These are phyloP conservation scores for Cercospora sp. DNA, from an alignment of 2,329 filamentous ascomycete genomes.

Conservation along the genomic window DNA sequence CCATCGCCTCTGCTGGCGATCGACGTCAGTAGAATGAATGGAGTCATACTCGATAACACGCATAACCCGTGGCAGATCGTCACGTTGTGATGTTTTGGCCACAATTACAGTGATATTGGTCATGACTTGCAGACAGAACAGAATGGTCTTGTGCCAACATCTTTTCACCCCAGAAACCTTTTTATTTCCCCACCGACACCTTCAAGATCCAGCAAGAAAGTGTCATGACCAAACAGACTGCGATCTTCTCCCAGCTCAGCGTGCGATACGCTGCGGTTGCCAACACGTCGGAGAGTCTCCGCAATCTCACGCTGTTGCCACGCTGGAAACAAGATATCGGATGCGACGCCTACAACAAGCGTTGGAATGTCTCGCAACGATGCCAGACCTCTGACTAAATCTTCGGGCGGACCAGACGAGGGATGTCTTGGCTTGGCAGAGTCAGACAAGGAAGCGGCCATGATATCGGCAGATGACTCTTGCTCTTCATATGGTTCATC, in stretches of 20 bases:
- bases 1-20: neutral
- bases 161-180: conserved; percentile 67
- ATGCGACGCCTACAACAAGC: conserved; percentile 89
- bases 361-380: conserved; percentile 74
- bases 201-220: conserved; percentile 87
- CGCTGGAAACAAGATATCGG: conserved; percentile 93
- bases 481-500: conserved; percentile 85
- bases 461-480: conserved; percentile 49
- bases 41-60: neutral
- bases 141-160: neutral
- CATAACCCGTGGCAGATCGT: neutral
- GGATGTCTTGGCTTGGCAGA: conserved; percentile 25
- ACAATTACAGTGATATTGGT: neutral
- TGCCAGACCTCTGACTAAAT: conserved; percentile 75
- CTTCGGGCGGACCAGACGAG: conserved; percentile 64
- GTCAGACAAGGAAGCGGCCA: conserved; percentile 27
- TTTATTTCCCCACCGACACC: conserved; percentile 84
- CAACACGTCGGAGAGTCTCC: conserved; percentile 72
- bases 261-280: conserved; percentile 81
- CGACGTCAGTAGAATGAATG: neutral
- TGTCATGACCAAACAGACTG: conserved; percentile 94
- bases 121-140: neutral
- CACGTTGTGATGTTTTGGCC: neutral
- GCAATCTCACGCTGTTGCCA: conserved; percentile 98
- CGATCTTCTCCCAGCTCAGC: conserved; percentile 91